Base-by-base conservation (phyloP, 768 basidiomycete genomes). In the Sporobolomyces roseus region DNA sequence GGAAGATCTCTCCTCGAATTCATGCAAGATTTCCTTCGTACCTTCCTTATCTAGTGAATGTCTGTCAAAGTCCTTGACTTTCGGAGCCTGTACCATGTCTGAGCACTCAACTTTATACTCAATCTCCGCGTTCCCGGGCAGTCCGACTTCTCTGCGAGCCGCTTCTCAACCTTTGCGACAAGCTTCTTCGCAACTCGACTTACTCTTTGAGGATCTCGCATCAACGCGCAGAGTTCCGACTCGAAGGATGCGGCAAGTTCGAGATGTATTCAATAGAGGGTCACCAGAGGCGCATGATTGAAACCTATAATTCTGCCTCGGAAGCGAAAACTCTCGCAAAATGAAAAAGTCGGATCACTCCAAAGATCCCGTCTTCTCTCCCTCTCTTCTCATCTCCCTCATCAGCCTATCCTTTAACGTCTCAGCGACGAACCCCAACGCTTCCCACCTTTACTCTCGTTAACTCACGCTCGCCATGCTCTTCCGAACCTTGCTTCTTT, bases 71-170 rank as follows among this genome's bases (percentile, higher is more conserved):
- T n/a, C n/a, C n/a, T n/a, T n/a, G n/a, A n/a, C n/a, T n/a, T n/a
- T 8, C 19, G 52, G 52, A 32, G 35, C 32, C 32, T 54, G 21
- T 21, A 12, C 3, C 5, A 33, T 32, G 52, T 54, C 21, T 54
- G 7, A 54, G 33, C 52, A 54, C 52, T 54, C 32, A 35, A 54
- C 52, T 35, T 33, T 54, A 54, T 54, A 7, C 7, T 7, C 52
- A 3, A 33, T n/a, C 52, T 54, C 30, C 52, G 33, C 52, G 33
- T 32, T 27, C 8, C 50, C 25, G 50, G 7, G 29, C 12, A 27
- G 25, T 54, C 30, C 6, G 33, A 17, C 52, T 35, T 14, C 35
- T 32, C 16, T 35, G 13, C 30, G 30, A 54, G 52, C 52, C 30
- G n/a, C n/a, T n/a, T n/a, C n/a, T n/a, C n/a, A n/a, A n/a, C n/a